Conservation (phyloP, 345 rosid species). For the Crucihimalaya himalaica region DNA sequence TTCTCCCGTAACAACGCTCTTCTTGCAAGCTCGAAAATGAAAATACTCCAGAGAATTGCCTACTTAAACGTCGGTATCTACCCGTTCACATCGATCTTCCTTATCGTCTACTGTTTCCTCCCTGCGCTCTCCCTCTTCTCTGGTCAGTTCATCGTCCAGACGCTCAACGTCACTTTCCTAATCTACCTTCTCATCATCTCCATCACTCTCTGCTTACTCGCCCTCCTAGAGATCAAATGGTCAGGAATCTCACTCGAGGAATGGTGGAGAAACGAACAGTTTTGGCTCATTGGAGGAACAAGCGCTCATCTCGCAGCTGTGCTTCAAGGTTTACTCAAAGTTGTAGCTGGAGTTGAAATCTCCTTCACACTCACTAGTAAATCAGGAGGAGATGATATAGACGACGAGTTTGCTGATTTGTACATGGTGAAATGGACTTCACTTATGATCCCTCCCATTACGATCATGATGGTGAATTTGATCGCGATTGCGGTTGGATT, state of each 20-base stretch:
- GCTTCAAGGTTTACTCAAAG: slow-evolving; percentile 88
- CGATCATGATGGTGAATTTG: slow-evolving; percentile 88
- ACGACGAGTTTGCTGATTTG: slow-evolving; percentile 94
- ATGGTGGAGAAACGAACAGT: slow-evolving; percentile 99
- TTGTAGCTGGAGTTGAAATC: slow-evolving; percentile 89
- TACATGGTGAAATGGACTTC: slow-evolving; percentile 85
- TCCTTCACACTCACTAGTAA: slow-evolving; percentile 89
- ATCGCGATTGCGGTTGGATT: slow-evolving; percentile 93
- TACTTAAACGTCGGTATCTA: slow-evolving; percentile 96
- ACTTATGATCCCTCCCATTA: slow-evolving; percentile 88
- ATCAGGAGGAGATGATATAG: slow-evolving; percentile 84
- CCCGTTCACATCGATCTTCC: slow-evolving; percentile 93
- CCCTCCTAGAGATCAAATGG: slow-evolving; percentile 94
- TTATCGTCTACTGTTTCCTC: slow-evolving; percentile 96
- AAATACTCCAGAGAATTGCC: slow-evolving; percentile 86
- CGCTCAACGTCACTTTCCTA: slow-evolving; percentile 82
- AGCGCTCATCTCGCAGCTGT: slow-evolving; percentile 98
- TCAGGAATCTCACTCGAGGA: slow-evolving; percentile 91
- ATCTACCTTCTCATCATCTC: slow-evolving; percentile 79
- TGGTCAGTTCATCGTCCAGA: slow-evolving; percentile 90
- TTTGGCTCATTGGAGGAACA: slow-evolving; percentile 97
- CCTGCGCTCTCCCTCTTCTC: slow-evolving; percentile 96
- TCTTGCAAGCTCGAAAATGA: slow-evolving; percentile 83
- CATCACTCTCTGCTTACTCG: slow-evolving; percentile 73
- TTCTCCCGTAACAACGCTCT: slow-evolving; percentile 96